Percentiles rank a stretch among this genome's conserved stretches.
Evolutionary conservation across 2,329 filamentous ascomycete species (phyloP).

Genomic region (Neofusicoccum sp.): DNA sequence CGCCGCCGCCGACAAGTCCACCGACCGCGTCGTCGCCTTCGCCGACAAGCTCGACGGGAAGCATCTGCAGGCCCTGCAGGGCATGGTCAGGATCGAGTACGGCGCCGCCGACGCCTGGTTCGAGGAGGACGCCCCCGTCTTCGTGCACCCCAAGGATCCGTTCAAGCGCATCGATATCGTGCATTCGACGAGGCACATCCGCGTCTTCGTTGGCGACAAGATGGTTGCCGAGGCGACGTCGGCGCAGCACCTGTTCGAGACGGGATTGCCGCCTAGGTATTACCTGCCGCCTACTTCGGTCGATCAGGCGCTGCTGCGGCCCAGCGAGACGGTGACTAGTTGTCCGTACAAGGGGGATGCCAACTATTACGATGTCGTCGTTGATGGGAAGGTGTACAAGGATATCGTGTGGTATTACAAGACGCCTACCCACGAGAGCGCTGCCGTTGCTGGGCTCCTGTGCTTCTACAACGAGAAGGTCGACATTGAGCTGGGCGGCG

Average conservation of each 20-base stretch:
- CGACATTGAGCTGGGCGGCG: constrained; percentile 59
- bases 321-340: constrained; percentile 53
- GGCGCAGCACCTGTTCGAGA: constrained; percentile 59
- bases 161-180: constrained; percentile 65
- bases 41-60: constrained; percentile 18
- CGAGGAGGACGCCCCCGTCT: constrained; percentile 60
- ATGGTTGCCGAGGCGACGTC: constrained; percentile 8
- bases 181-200: constrained; percentile 53
- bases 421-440: constrained; percentile 57
- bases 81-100: constrained; percentile 34
- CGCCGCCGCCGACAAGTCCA: constrained; percentile 23
- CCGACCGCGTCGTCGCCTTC: constrained; percentile 30
- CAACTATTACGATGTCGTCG: constrained; percentile 58
- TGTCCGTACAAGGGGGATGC: constrained; percentile 70
- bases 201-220: constrained; percentile 49
- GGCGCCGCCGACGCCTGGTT: constrained; percentile 39
- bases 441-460: constrained; percentile 53
- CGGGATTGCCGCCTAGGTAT: constrained; percentile 57
- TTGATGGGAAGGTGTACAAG: constrained; percentile 43
- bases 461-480: constrained; percentile 71
- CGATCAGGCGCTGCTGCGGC: constrained; percentile 46
- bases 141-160: constrained; percentile 65
- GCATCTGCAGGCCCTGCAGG: constrained; percentile 20
- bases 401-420: constrained; percentile 64
- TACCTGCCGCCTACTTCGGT: constrained; percentile 58